These are phyloP conservation scores for Plectranthus barbatus DNA, from an alignment of 257 asterid genomes.

Conservation along the genomic window DNA sequence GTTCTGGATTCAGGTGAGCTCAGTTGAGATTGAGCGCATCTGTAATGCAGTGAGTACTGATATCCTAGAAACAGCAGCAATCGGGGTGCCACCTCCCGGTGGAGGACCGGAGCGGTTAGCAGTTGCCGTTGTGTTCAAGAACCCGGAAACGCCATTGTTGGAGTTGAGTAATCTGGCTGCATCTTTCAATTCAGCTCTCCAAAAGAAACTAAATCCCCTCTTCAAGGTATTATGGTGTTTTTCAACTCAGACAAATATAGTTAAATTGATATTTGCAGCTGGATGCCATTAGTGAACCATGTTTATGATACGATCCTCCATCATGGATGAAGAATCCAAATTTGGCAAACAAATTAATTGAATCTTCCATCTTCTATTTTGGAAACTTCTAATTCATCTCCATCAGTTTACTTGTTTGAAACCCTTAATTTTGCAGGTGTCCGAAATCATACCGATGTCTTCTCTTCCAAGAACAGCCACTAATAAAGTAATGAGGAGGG, in stretches of 20 bases:
- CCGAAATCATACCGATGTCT: slow-evolving; percentile 42
- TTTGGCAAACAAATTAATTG: no score
- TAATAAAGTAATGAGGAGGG: slow-evolving; percentile 89
- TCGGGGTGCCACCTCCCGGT: slow-evolving; percentile 74
- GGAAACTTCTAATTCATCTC: no score
- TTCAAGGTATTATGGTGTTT: no score
- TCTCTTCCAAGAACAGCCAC: slow-evolving; percentile 95
- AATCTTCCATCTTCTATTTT: no score
- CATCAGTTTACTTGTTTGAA: no score
- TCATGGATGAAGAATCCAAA: no score
- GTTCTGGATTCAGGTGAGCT: slow-evolving; percentile 60
- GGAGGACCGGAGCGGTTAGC: slow-evolving; percentile 90
- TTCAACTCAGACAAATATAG: no score
- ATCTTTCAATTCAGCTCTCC: slow-evolving; percentile 71
- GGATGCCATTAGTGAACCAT: no score
- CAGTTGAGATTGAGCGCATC: slow-evolving; percentile 88
- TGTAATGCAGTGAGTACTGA: slow-evolving; percentile 54
- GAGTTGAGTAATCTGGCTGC: slow-evolving; percentile 32
- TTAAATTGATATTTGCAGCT: no score
- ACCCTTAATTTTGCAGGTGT: no score
- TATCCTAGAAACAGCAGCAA: slow-evolving; percentile 88
- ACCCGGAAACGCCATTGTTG: slow-evolving; percentile 24
- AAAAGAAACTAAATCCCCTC: slow-evolving; percentile 74
- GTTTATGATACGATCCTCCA: no score
- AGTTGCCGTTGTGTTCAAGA: slow-evolving; percentile 66